Evolutionary conservation across 192 early-diverging fungal genomes (phyloP), one percentile per base, ranked within the genome.

Genomic region (Entomortierella beljakovae): DNA sequence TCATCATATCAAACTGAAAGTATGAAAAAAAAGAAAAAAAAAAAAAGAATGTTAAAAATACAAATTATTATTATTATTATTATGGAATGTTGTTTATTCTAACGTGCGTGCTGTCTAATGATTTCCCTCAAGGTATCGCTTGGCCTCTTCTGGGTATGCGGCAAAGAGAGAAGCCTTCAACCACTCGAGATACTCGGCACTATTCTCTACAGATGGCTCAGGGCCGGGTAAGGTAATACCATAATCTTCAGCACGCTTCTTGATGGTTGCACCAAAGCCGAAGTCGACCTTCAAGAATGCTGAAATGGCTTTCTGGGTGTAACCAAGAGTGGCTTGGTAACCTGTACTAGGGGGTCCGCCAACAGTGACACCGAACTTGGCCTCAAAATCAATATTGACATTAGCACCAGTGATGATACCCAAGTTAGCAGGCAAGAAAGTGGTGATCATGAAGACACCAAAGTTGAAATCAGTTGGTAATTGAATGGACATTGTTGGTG

Each of bases 261-360:
- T 28, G 40, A 71, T 42, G 2, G 32, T 33, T 6, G 37, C 35
- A 18, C 52, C 51, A 42, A 68, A 68, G 33, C 72, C 49, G 31
- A 61, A 22, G 29, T 68, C 64, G 13, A 76, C 51, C 50, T 76
- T 76, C 43, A 76, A 50, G 59, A 76, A 76, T 1, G 72, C 65
- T 49, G 72, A 64, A 4, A 76, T 49, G 2, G 72, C 64, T 2
- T 49, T 68, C 53, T 76, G 59, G 46, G 61, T 63, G 28, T 68
- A 67, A n/a, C 42, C 68, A 37, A 76, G 61, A 0, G 6, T 62
- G 1, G 72, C 29, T 3, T 16, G 1, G 22, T 76, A 76, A 3
- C 72, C 72, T 4, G 34, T 64, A 23, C 29, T 33, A 8, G 42
- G 53, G 16, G 59, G 26, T 6, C 59, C 65, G 16, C 72, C 72